phyloP scores from a whole-genome alignment of 805 yeast genomes.

The Metschnikowia amazonensis region DNA sequence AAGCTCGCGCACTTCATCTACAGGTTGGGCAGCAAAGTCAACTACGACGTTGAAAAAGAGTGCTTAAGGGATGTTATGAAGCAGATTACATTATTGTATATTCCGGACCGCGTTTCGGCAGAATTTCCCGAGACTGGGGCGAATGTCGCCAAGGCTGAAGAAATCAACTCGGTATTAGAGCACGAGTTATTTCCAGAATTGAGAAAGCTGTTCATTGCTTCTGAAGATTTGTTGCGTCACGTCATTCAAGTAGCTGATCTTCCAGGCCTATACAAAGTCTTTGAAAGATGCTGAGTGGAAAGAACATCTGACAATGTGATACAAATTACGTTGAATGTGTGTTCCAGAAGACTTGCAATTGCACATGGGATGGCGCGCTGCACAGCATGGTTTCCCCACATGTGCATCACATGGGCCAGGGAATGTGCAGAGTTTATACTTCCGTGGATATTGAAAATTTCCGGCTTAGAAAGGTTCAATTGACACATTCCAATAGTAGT shows the following conservation, averaged over 20 bases:
- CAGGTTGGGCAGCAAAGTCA: slow-evolving; percentile 53
- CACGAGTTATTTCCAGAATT: slow-evolving; percentile 61
- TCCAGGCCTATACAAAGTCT: slow-evolving; percentile 87
- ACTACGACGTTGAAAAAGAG: slow-evolving; percentile 63
- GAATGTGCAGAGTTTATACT: neutral
- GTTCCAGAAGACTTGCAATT: neutral
- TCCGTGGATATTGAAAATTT: neutral
- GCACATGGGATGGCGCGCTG: neutral
- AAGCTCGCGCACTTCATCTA: slow-evolving; percentile 68
- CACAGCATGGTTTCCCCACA: slow-evolving; percentile 3
- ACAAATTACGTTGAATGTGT: neutral
- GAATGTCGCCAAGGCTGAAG: slow-evolving; percentile 17
- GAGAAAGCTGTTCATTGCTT: slow-evolving; percentile 61
- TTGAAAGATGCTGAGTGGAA: slow-evolving; percentile 71
- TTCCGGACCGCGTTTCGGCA: slow-evolving; percentile 50
- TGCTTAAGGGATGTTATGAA: slow-evolving; percentile 65
- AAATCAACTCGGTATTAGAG: slow-evolving; percentile 43
- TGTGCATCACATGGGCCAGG: neutral
- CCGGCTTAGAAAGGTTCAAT: neutral
- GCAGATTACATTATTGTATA: slow-evolving; percentile 69
- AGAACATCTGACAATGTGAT: neutral
- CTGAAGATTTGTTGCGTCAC: slow-evolving; percentile 46
- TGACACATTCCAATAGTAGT: too few species aligned
- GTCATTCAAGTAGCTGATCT: slow-evolving; percentile 84
- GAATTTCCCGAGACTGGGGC: slow-evolving; percentile 17